These are phyloP conservation scores for Davidsoniella virescens DNA, from an alignment of 2,329 filamentous ascomycete species.

Conservation along the genomic window DNA sequence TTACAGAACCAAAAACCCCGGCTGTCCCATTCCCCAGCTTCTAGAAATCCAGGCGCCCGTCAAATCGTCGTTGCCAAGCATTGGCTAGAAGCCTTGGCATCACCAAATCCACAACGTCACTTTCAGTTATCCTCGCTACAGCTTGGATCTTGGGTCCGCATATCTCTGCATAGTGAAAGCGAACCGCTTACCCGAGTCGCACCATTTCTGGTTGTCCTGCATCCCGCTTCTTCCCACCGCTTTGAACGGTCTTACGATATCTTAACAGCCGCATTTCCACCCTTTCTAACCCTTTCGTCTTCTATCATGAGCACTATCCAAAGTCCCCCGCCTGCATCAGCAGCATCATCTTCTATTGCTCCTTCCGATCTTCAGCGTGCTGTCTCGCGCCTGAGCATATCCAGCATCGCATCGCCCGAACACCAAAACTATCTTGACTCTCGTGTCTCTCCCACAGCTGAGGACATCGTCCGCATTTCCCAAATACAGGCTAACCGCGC, in stretches of 20 bases:
- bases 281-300: background rate
- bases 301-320: background rate
- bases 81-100: background rate
- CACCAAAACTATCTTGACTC: constrained; percentile 33
- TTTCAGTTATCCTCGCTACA: background rate
- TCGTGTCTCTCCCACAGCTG: constrained; percentile 28
- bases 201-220: background rate
- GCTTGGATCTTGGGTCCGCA: background rate
- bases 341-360: background rate
- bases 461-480: constrained; percentile 32
- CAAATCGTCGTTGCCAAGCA: constrained; percentile 9
- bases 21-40: background rate
- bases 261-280: background rate
- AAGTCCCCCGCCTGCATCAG: background rate
- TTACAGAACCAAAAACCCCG: background rate
- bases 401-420: background rate
- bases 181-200: constrained; percentile 1
- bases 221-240: background rate
- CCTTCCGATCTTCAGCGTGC: background rate
- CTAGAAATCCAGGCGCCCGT: constrained; percentile 8
- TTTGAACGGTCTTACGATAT: too few species aligned
- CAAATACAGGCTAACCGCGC: constrained; percentile 32
- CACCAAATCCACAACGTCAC: background rate
- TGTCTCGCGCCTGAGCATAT: constrained; percentile 1
- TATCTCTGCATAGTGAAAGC: constrained; percentile 1